Conservation (phyloP, 495 filamentous ascomycete species). For the Sordaria brevicollis region DNA sequence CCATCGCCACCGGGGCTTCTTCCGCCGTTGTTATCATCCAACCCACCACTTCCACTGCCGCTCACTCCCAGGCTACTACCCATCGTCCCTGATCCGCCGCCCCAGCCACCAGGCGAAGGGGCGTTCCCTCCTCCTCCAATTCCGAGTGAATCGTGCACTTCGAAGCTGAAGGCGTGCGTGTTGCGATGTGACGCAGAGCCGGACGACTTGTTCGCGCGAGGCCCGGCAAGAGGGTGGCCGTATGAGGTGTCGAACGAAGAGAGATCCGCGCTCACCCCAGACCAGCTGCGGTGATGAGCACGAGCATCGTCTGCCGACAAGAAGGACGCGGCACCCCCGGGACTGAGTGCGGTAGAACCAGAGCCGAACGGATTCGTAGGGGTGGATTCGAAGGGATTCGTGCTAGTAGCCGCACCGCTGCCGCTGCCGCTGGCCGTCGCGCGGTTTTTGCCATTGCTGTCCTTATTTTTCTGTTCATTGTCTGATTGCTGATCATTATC, state of each 20-base stretch:
- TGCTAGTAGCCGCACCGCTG: neutral
- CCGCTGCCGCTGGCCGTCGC: neutral
- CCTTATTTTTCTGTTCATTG: neutral
- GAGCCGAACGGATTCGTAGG: conserved; percentile 8
- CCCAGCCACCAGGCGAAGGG: conserved; percentile 33
- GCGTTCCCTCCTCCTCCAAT: neutral
- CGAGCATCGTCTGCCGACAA: conserved; percentile 27
- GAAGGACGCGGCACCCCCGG: conserved; percentile 7
- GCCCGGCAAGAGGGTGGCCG: conserved; percentile 32
- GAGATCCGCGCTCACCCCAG: conserved; percentile 27
- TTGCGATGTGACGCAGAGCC: conserved; percentile 19
- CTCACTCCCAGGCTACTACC: neutral
- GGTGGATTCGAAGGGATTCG: neutral
- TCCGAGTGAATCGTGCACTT: conserved; percentile 21
- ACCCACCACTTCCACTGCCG: conserved; percentile 2
- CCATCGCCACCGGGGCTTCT: conserved; percentile 23
- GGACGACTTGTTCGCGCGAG: conserved; percentile 15
- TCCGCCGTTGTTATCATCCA: conserved; percentile 12
- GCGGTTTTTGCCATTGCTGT: neutral
- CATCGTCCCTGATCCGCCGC: conserved; percentile 1
- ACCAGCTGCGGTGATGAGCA: conserved; percentile 29
- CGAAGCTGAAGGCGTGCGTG: conserved; percentile 33
- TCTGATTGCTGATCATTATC: conserved; percentile 46
- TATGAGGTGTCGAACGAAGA: conserved; percentile 32
- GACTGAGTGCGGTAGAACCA: conserved; percentile 8